Conservation (phyloP, 257 asterid genomes). For the Penstemon davidsonii region DNA sequence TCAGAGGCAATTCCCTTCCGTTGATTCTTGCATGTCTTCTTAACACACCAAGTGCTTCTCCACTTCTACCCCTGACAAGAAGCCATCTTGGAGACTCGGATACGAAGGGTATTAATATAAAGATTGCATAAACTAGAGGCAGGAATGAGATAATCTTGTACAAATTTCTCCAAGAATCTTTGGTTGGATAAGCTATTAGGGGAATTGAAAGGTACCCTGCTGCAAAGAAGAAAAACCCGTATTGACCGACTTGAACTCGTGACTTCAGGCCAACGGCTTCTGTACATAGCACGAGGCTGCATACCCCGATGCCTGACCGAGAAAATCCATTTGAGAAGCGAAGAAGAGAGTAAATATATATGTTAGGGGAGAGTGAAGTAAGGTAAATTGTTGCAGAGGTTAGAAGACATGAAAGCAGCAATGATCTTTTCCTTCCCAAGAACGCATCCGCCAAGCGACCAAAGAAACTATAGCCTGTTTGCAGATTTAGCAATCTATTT, state of each 20-base stretch:
- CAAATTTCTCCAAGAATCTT: constrained; percentile 52
- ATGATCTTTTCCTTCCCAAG: constrained; percentile 53
- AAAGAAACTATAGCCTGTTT: constrained; percentile 49
- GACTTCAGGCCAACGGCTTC: constrained; percentile 60
- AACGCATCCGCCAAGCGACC: constrained; percentile 46
- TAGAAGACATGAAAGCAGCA: constrained; percentile 51
- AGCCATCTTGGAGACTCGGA: constrained; percentile 68
- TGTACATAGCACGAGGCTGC: constrained; percentile 56
- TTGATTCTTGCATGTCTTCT: constrained; percentile 51
- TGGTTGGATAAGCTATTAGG: constrained; percentile 53
- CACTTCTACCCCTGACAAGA: constrained; percentile 52
- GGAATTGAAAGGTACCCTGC: constrained; percentile 64
- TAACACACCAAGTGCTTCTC: constrained; percentile 55
- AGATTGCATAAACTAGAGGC: constrained; percentile 47
- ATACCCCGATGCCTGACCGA: constrained; percentile 61
- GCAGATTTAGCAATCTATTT: not conserved
- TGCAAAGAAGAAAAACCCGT: constrained; percentile 59
- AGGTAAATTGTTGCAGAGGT: constrained; percentile 50
- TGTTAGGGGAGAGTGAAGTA: constrained; percentile 55
- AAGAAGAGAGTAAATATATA: constrained; percentile 55
- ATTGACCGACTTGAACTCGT: constrained; percentile 62
- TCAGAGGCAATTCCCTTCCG: constrained; percentile 47
- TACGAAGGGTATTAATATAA: constrained; percentile 50
- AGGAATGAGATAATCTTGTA: constrained; percentile 45
- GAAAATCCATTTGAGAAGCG: constrained; percentile 59